Evolutionary conservation across 176 grass and related monocot genomes (phyloP).

Genomic region (Saccharum officinarum): DNA sequence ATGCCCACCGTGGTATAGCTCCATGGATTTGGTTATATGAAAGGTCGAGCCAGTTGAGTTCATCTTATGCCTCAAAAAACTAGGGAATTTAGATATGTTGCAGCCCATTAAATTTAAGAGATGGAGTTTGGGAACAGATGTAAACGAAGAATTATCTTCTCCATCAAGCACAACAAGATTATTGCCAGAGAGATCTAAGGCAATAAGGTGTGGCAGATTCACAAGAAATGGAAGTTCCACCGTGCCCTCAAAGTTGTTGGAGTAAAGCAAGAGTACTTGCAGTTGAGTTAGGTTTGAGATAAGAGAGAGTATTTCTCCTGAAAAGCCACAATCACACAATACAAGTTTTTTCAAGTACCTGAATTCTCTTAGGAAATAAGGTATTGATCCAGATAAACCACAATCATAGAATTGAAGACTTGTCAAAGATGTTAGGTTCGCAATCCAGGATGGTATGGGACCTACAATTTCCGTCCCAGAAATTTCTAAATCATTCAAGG

Average conservation of each 20-base stretch:
- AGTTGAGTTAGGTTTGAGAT: conserved; percentile 39
- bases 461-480: neutral
- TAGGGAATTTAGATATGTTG: neutral
- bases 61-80: conserved; percentile 41
- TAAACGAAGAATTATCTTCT: too few species aligned
- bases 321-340: neutral
- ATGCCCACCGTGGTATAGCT: conserved; percentile 43
- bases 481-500: neutral
- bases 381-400: conserved; percentile 30
- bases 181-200: conserved; percentile 40
- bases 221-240: conserved; percentile 27
- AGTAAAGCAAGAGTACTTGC: conserved; percentile 24
- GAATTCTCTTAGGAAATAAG: neutral
- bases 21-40: neutral
- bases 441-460: neutral
- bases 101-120: neutral
- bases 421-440: neutral
- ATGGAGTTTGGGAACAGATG: neutral
- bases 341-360: neutral
- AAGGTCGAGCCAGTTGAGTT: too few species aligned
- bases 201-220: conserved; percentile 26
- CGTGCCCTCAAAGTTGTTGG: conserved; percentile 48
- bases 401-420: neutral
- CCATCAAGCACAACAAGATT: too few species aligned
- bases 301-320: conserved; percentile 36